Conservation (phyloP, 306 rosid species). For the Dryas drummondii region DNA sequence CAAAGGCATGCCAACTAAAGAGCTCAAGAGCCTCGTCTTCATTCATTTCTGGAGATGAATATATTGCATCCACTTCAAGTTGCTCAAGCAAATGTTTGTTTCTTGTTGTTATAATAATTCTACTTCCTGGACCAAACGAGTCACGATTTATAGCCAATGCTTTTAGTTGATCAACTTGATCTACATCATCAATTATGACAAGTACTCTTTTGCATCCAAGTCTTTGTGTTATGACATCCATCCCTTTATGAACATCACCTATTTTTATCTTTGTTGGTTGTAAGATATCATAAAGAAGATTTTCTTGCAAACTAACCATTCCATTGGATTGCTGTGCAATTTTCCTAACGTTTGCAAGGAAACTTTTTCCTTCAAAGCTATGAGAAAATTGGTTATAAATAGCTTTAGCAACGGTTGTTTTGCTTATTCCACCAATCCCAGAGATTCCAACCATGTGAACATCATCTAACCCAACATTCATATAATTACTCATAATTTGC, state of each 20-base stretch:
- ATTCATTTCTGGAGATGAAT: not conserved
- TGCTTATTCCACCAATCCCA: not conserved
- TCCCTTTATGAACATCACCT: not conserved
- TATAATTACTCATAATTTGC: not conserved
- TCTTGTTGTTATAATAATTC: conserved; percentile 27
- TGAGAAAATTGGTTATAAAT: conserved; percentile 16
- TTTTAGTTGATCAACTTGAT: not conserved
- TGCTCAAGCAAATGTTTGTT: not conserved
- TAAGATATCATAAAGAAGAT: conserved; percentile 17
- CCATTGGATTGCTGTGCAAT: conserved; percentile 2
- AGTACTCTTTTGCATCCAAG: conserved; percentile 9
- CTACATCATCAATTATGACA: conserved; percentile 22
- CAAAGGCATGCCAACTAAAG: conserved; percentile 40
- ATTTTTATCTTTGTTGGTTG: not conserved
- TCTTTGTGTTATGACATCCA: not conserved
- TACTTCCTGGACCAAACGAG: conserved; percentile 24
- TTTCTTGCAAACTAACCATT: not conserved
- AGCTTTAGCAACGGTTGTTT: conserved; percentile 23
- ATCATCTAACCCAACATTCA: not conserved
- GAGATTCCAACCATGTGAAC: not conserved
- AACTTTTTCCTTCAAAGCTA: conserved; percentile 5
- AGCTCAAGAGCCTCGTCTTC: conserved; percentile 25
- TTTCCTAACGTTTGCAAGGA: conserved; percentile 16
- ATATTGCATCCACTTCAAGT: not conserved
- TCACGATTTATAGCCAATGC: not conserved